Evolutionary conservation across 2,329 filamentous ascomycete genomes (phyloP), one percentile per base, ranked within the genome.

Genomic region (Ustulina deusta): DNA sequence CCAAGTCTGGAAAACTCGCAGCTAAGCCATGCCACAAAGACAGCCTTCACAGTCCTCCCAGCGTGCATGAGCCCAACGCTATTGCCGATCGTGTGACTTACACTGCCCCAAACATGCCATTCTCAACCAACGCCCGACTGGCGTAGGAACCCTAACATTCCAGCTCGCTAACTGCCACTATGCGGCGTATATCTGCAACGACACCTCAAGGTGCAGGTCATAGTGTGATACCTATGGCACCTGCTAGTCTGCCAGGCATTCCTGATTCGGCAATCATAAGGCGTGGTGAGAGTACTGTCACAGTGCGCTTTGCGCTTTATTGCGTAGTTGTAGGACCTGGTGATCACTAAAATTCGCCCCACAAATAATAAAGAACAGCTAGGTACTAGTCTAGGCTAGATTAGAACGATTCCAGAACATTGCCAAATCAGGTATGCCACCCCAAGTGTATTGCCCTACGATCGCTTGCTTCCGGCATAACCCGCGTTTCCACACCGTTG

Each of bases 31-130:
- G n/a, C n/a, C n/a, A n/a, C n/a, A n/a, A n/a, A n/a, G n/a, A n/a
- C n/a, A n/a, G n/a, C n/a, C n/a, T n/a, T n/a, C n/a, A n/a, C n/a
- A n/a, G n/a, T n/a, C n/a, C n/a, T n/a, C n/a, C n/a, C n/a, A n/a
- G n/a, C n/a, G n/a, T n/a, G n/a, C n/a, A n/a, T 36, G 9, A 34
- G 49, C 17, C 17, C 32, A 13, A 55, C 2, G 34, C 34, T 17
- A 13, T 55, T 42, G 42, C 25, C 42, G n/a, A 57, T n/a, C 63
- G 52, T 15, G 44, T 66, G 63, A 66, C 36, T 51, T 62, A 58
- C 63, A 66, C 58, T 27, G 63, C 63, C 63, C 52, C 58, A 52
- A 51, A 52, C 44, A 38, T 57, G 44, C 57, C 34, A 57, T 52
- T 17, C 34, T 22, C 62, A 36, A 40, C 22, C 56, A 29, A 25